A percentile compares a stretch with the other conserved stretches of the same genome.
Conservation (phyloP, 495 filamentous ascomycete genomes). For the Aspergillus steynii region DNA sequence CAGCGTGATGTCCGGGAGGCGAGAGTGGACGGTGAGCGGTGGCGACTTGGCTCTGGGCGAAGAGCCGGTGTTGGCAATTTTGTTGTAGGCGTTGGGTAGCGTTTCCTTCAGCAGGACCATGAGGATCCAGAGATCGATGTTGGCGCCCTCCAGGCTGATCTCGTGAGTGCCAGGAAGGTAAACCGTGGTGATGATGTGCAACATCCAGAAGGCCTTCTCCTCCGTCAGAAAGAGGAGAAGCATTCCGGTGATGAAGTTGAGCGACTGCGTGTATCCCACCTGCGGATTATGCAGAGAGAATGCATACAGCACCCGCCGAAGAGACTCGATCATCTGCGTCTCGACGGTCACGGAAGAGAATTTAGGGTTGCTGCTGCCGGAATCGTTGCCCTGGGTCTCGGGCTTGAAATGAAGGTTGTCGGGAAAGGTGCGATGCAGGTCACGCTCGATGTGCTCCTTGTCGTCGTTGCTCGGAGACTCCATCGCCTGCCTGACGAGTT, state of each 20-base stretch:
- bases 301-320: conserved; percentile 83
- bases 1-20: conserved; percentile 85
- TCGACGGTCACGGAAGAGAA: conserved; percentile 52
- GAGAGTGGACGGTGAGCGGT: conserved; percentile 52
- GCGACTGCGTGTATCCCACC: conserved; percentile 93
- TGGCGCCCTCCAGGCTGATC: conserved; percentile 86
- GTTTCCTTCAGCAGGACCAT: conserved; percentile 82
- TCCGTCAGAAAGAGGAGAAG: conserved; percentile 91
- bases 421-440: conserved; percentile 92
- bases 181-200: conserved; percentile 84
- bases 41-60: conserved; percentile 42
- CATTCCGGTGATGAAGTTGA: conserved; percentile 95
- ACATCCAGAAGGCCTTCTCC: conserved; percentile 92
- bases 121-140: conserved; percentile 90
- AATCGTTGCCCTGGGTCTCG: conserved; percentile 41
- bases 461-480: conserved; percentile 66
- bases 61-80: conserved; percentile 76
- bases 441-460: conserved; percentile 89
- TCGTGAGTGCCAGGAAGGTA: conserved; percentile 94
- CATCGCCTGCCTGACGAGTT: conserved; percentile 63
- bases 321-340: conserved; percentile 72
- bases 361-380: conserved; percentile 33
- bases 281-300: conserved; percentile 86
- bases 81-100: conserved; percentile 84
- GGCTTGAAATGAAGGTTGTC: conserved; percentile 93